Percentiles rank a stretch among this genome's conserved stretches.
Conservation (phyloP, 2,329 filamentous ascomycete genomes). For the Cercospora sojina region DNA sequence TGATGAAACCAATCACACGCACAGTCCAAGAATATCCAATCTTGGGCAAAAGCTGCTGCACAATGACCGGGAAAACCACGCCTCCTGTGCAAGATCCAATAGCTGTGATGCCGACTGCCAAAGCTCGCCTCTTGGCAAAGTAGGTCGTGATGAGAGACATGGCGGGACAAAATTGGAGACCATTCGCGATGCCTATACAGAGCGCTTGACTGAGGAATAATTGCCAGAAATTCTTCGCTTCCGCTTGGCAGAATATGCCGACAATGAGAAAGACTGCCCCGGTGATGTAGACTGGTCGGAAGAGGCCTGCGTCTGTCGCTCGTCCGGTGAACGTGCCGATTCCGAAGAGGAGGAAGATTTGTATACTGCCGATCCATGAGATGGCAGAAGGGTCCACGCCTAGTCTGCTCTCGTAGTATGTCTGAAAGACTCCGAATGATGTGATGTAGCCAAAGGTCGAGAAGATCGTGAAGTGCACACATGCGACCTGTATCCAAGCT, state of each 20-base stretch:
- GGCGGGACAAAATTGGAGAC: constrained; percentile 63
- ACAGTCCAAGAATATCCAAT: constrained; percentile 59
- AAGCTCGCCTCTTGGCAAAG: constrained; percentile 55
- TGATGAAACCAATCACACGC: constrained; percentile 52
- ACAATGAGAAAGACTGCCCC: constrained; percentile 50
- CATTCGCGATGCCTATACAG: constrained; percentile 56
- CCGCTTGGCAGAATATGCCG: constrained; percentile 54
- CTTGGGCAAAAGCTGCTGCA: constrained; percentile 48
- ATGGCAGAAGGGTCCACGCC: constrained; percentile 46
- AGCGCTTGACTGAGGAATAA: constrained; percentile 54
- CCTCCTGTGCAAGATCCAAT: constrained; percentile 59
- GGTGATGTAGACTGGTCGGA: constrained; percentile 45
- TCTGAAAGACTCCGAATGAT: constrained; percentile 44
- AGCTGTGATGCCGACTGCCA: constrained; percentile 61
- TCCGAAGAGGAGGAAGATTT: constrained; percentile 54
- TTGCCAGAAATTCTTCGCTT: constrained; percentile 54
- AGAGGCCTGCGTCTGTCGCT: constrained; percentile 53
- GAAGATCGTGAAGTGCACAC: constrained; percentile 37
- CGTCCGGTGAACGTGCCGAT: constrained; percentile 54
- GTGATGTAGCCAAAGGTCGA: constrained; percentile 36
- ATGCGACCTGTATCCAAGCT: constrained; percentile 38
- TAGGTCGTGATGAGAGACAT: constrained; percentile 67
- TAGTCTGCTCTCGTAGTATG: constrained; percentile 44
- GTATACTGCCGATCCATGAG: constrained; percentile 55
- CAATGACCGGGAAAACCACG: constrained; percentile 54